Evolutionary conservation across 2,329 filamentous ascomycete species (phyloP), one percentile per base, ranked within the genome.

Genomic region (Mycogone perniciosa): DNA sequence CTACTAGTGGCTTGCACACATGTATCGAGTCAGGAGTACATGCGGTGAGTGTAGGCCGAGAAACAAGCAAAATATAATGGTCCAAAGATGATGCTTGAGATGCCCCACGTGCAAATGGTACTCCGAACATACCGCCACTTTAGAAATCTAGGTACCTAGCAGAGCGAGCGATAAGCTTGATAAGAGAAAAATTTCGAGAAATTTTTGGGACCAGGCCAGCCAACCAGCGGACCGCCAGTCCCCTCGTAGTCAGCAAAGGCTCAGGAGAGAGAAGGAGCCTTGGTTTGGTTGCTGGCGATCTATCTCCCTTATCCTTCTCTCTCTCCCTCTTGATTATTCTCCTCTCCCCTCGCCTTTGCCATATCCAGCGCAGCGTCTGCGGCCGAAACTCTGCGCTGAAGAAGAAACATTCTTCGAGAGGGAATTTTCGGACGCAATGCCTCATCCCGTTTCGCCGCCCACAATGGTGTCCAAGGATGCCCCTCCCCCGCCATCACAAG

Each of bases 401-500:
- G 20, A 20, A 20, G 51, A 31, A 37, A 27, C 7, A 30, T 38
- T 11, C 13, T n/a, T 40, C 44, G 47, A 50, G 31, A 27, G 20
- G 26, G 31, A 31, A 13, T 31, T 37, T 7, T 9, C 20, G 29
- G 44, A 50, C 54, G 63, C 60, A 56, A 76, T 76, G 73, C 72
- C 73, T 73, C 73, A 76, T 61, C 71, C 71, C 55, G 67, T 75
- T 56, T 69, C 74, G 60, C 73, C 75, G 62, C 75, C 57, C 27
- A 67, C 68, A 60, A 71, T 76, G 70, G 71, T 76, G 59, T 72
- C 72, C 59, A 69, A 70, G 58, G 72, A 70, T 57, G 68, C 72
- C 62, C 66, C 73, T 67, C 75, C 77, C 59, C 75, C 82, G 57
- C 85, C 85, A 56, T 78, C 82, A 31, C 71, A 80, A 60, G 80